A percentile compares a stretch with the other conserved stretches of the same genome.
Conservation (phyloP, 164 flowering plant species). For the Platanus orientalis region DNA sequence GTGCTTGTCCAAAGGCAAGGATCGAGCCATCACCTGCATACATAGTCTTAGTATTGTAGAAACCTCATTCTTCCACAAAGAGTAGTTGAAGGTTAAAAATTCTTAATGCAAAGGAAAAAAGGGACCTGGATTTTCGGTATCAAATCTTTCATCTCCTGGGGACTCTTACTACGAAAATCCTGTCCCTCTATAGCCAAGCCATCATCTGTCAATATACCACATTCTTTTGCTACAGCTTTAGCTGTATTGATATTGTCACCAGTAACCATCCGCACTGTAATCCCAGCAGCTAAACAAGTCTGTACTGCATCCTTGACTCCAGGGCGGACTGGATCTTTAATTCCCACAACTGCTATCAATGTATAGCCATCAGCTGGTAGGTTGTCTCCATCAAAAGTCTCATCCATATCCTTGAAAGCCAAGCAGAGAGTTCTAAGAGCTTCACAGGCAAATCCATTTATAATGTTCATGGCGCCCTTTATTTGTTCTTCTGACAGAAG, state of each 20-base stretch:
- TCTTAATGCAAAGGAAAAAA: background rate
- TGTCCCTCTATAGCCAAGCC: conserved; percentile 28
- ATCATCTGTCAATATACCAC: conserved; percentile 26
- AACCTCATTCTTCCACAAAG: too few species aligned
- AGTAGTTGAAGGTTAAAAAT: background rate
- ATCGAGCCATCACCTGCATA: conserved; percentile 42
- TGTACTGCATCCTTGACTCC: conserved; percentile 30
- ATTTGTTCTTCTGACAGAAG: conserved; percentile 14
- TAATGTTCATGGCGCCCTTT: conserved; percentile 8
- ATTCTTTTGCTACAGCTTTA: conserved; percentile 33
- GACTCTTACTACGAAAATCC: conserved; percentile 22
- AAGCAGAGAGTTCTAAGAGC: conserved; percentile 35
- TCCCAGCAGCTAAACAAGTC: conserved; percentile 31
- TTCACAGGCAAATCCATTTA: conserved; percentile 27
- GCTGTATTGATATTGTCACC: conserved; percentile 34
- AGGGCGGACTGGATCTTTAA: conserved; percentile 31
- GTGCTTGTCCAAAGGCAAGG: conserved; percentile 42
- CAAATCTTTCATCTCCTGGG: conserved; percentile 20
- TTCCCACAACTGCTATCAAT: conserved; percentile 25
- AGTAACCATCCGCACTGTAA: conserved; percentile 31
- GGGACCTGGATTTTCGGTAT: conserved; percentile 29
- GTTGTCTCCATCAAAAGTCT: background rate
- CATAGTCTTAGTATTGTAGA: background rate
- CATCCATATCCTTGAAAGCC: conserved; percentile 28
- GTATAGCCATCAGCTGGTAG: conserved; percentile 22